These are phyloP conservation scores for Fusarium sp. DNA, from an alignment of 2,329 filamentous ascomycete genomes.

Conservation along the genomic window DNA sequence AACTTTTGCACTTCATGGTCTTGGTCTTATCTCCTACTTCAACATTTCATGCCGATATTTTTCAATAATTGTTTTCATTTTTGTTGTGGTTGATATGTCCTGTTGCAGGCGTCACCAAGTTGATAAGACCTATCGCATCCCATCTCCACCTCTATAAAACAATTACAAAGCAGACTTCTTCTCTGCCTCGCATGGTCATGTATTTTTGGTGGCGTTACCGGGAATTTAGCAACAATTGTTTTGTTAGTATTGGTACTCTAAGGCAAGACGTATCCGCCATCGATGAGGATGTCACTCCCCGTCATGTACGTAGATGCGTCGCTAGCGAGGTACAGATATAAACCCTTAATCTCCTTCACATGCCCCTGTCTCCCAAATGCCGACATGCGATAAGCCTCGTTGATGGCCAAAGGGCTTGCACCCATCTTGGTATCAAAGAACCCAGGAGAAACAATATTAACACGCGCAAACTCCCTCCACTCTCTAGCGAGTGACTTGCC, in stretches of 20 bases:
- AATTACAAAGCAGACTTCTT: no score
- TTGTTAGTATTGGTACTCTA: not conserved
- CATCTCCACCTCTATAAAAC: no score
- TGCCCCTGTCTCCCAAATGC: slow-evolving; percentile 67
- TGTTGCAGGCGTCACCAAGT: no score
- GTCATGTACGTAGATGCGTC: slow-evolving; percentile 51
- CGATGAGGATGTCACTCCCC: slow-evolving; percentile 28
- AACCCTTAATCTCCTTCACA: slow-evolving; percentile 73
- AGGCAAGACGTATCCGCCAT: slow-evolving; percentile 30
- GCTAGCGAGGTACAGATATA: slow-evolving; percentile 64
- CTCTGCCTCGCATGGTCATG: no score
- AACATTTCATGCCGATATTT: no score
- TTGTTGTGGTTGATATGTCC: no score
- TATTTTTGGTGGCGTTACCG: no score
- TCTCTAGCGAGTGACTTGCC: slow-evolving; percentile 64
- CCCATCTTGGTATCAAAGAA: slow-evolving; percentile 66
- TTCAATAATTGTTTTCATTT: no score
- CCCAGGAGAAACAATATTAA: slow-evolving; percentile 59
- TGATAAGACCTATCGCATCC: no score
- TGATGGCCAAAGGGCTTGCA: slow-evolving; percentile 53
- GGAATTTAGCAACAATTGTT: no score
- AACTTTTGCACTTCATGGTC: not conserved
- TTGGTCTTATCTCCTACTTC: not conserved
- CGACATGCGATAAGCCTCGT: slow-evolving; percentile 62
- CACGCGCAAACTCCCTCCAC: slow-evolving; percentile 66